phyloP scores from a whole-genome alignment of 352 stramenopile species.

The Globisporangium orthogonon region DNA sequence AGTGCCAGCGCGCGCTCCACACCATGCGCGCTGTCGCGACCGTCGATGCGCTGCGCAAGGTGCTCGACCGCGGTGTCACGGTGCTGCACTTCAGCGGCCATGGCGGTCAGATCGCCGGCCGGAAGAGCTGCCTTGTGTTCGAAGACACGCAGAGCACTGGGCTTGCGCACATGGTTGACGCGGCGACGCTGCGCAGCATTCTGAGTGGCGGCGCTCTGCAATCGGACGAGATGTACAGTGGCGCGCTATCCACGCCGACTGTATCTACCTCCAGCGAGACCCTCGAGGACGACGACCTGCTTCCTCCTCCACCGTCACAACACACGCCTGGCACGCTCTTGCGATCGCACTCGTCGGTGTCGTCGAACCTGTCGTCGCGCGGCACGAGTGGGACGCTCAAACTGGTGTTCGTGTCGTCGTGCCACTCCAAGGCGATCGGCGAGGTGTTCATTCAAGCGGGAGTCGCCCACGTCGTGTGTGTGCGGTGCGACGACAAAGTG shows the following conservation, averaged over 20 bases:
- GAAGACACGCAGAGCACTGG: conserved; percentile 68
- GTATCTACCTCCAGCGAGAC: neutral
- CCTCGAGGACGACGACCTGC: conserved; percentile 6
- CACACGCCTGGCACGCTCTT: neutral
- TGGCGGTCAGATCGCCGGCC: conserved; percentile 54
- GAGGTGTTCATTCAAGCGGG: conserved; percentile 76
- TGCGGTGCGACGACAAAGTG: conserved; percentile 56
- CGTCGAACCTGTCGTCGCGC: conserved; percentile 17
- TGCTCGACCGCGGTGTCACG: conserved; percentile 68
- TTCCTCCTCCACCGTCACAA: neutral
- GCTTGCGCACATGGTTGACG: conserved; percentile 63
- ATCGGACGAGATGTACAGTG: conserved; percentile 9
- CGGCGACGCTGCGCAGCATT: conserved; percentile 48
- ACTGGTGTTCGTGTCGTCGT: conserved; percentile 79
- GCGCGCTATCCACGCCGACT: too few species aligned
- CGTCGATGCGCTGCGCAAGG: conserved; percentile 64
- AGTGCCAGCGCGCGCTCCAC: conserved; percentile 67
- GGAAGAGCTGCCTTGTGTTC: conserved; percentile 63
- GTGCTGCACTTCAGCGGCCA: conserved; percentile 80
- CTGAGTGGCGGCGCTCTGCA: conserved; percentile 20
- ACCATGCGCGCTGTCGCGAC: conserved; percentile 70
- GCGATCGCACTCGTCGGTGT: conserved; percentile 22
- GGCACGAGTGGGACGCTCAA: conserved; percentile 43
- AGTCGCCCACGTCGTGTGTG: conserved; percentile 72
- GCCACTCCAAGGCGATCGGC: conserved; percentile 69